Evolutionary conservation across 257 asterid species (phyloP), one percentile per base, ranked within the genome.

Genomic region (Agastache rugosa): DNA sequence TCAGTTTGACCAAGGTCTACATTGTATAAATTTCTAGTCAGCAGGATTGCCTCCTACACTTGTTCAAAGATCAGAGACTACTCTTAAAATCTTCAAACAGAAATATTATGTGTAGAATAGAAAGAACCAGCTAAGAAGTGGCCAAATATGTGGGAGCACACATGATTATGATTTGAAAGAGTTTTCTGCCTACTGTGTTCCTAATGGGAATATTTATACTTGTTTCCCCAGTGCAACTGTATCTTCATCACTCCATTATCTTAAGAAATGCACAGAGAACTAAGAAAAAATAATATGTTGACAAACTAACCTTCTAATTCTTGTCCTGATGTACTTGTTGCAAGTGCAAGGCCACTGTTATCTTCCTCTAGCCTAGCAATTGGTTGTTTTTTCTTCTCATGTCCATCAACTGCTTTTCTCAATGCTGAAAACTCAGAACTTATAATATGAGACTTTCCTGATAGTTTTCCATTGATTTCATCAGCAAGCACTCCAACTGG

Each of bases 401-500:
- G 83, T 58, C 83, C 87, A 75, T 87, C 95, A 79, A 83, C 85
- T 47, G 79, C 86, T 78, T 85, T 87, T 78, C 90, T 87, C 81
- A 85, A 68, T 55, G 87, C 80, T 8, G 90, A 80, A 22, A 90
- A 78, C 63, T 82, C 95, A 63, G 85, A 81, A 67, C 63, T 68
- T n/a, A n/a, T n/a, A 23, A 73, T 73, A 79, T 79, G 83, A 22
- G 87, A 82, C 77, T 83, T 90, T 68, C 90, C 93, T 22, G 93
- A 82, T 69, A 95, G 83, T 75, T 86, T 92, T 67, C 85, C 90
- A 65, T 80, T 83, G 73, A 92, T 87, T 83, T 92, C 99, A 74
- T 90, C 96, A 10, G 91, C 96, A 69, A 89, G 77, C 82, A 95
- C 97, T 25, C 85, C 96, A 27, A 81, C 83, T 35, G 99, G 93